Evolutionary conservation across 2,329 filamentous ascomycete genomes (phyloP), one percentile per base, ranked within the genome.

Genomic region (Verticillium albo-atrum): DNA sequence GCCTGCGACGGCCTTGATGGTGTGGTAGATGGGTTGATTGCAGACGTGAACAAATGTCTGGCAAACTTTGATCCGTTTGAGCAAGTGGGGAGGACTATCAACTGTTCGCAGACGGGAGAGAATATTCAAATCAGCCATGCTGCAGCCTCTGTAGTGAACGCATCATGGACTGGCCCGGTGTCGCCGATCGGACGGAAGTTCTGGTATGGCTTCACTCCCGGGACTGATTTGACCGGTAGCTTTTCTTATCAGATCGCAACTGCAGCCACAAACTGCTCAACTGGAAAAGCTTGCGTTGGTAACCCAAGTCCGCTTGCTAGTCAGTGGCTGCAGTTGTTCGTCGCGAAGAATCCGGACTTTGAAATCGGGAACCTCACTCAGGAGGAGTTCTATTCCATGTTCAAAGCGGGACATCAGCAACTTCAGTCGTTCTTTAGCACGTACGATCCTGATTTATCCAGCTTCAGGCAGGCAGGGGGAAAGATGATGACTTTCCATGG

Each of bases 401-500:
- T 54, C 15, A 28, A 30, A 6, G 27, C n/a, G 14, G 17, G 28
- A 12, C 20, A 28, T 12, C n/a, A 54, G n/a, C 28, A 54, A 58
- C 68, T 65, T 52, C 60, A 61, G 34, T 60, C 59, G 4, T 60
- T 69, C 6, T 70, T 71, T 63, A 66, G 66, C 20, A 67, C 72
- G 4, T 63, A 64, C 17, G 65, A 70, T 53, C 66, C 71, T 52
- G 70, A 69, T 28, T 59, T 75, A 2, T 57, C 65, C 0, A 62
- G 62, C 1, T 77, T 73, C 61, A 65, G 63, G 37, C 62, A 61
- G 3, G 63, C 64, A 1, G 77, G 78, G 7, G 74, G 74, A 28
- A 79, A 79, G 66, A 28, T 54, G 15, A 28, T 54, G 25, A 32
- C 30, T 3, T 54, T 20, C n/a, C 53, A 54, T 23, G 53, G 53